Evolutionary conservation across 352 stramenopile genomes (phyloP).

Genomic region (Globisporangium alternatum): DNA sequence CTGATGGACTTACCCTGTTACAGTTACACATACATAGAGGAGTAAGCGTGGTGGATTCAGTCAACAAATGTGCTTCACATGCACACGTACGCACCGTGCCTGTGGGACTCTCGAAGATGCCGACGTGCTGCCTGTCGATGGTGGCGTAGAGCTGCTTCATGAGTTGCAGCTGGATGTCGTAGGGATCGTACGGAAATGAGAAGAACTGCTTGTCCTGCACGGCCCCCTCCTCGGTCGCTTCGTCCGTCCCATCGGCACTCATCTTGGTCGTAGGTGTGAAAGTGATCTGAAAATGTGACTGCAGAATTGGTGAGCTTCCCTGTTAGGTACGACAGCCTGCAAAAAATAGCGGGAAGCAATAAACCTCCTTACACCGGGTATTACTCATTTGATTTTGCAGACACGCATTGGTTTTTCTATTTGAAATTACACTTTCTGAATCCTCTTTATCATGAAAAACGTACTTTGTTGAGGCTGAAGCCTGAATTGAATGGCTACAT

Average conservation of each 20-base stretch:
- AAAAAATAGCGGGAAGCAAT: background rate
- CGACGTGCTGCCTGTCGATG: conserved; percentile 78
- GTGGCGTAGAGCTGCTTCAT: conserved; percentile 86
- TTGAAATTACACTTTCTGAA: no score
- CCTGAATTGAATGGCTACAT: no score
- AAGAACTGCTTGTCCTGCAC: conserved; percentile 60
- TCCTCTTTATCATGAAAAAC: no score
- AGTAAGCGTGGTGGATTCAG: background rate
- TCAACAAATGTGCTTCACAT: background rate
- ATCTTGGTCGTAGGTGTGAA: background rate
- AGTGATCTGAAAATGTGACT: background rate
- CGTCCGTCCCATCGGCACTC: background rate
- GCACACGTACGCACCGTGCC: conserved; percentile 54
- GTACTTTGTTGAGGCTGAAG: no score
- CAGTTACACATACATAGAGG: background rate
- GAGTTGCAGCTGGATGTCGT: conserved; percentile 87
- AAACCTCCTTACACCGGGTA: background rate
- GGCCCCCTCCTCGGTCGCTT: background rate
- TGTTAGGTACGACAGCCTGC: background rate
- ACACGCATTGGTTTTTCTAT: no score
- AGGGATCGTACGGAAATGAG: conserved; percentile 89
- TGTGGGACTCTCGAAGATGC: conserved; percentile 92
- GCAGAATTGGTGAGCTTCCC: background rate
- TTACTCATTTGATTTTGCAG: background rate
- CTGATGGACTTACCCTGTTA: conserved; percentile 89